These are phyloP conservation scores for Saraca asoca DNA, from an alignment of 331 rosid species.

Conservation along the genomic window DNA sequence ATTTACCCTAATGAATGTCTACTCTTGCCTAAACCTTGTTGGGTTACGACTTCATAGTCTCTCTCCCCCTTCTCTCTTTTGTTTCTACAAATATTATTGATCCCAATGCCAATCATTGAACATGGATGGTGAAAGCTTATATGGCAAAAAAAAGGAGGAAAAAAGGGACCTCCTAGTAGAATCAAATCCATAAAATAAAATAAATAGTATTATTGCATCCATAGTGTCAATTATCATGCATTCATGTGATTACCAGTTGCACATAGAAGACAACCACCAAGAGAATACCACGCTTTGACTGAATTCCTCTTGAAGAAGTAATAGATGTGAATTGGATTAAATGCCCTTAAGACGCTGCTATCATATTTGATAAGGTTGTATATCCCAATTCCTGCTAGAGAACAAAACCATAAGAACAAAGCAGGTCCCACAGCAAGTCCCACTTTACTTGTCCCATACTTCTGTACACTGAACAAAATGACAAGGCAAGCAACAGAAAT, in stretches of 20 bases:
- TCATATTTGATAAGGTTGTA: slow-evolving; percentile 84
- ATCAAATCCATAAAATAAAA: too few species aligned
- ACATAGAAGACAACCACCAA: slow-evolving; percentile 93
- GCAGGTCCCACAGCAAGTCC: slow-evolving; percentile 95
- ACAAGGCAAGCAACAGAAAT: slow-evolving; percentile 84
- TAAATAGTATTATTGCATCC: slow-evolving; percentile 13
- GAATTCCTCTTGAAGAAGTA: slow-evolving; percentile 90
- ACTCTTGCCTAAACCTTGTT: too few species aligned
- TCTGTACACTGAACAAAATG: slow-evolving; percentile 88
- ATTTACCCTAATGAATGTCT: too few species aligned
- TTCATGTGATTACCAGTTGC: slow-evolving; percentile 77
- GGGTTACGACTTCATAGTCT: too few species aligned
- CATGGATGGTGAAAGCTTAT: too few species aligned
- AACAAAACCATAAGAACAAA: slow-evolving; percentile 87
- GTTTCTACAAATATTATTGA: too few species aligned
- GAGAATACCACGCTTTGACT: slow-evolving; percentile 87
- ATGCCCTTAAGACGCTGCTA: slow-evolving; percentile 70
- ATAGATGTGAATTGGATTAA: slow-evolving; percentile 81
- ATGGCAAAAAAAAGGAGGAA: too few species aligned
- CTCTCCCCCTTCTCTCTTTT: too few species aligned
- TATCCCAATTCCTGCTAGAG: slow-evolving; percentile 77
- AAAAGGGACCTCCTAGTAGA: too few species aligned
- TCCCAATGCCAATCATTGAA: too few species aligned
- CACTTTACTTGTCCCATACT: slow-evolving; percentile 90
- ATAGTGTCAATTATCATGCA: slow-evolving; percentile 29